Evolutionary conservation across 345 rosid species (phyloP).

Genomic region (Aquilaria malaccensis): DNA sequence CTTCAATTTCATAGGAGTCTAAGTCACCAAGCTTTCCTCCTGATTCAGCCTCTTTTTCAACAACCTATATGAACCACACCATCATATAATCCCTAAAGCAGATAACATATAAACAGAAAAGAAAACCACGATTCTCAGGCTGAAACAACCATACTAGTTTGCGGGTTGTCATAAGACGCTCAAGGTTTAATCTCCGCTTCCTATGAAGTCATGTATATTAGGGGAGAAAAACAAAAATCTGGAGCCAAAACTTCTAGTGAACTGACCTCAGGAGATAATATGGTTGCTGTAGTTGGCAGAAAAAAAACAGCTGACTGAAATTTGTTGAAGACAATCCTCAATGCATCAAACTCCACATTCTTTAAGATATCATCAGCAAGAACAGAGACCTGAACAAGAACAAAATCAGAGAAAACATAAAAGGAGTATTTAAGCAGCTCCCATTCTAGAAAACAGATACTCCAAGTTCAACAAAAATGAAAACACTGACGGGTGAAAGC

Average conservation of each 20-base stretch:
- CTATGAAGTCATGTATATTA: too few species aligned
- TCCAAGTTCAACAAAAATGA: too few species aligned
- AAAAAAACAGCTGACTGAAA: slow-evolving; percentile 75
- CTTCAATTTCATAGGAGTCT: slow-evolving; percentile 95
- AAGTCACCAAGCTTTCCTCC: slow-evolving; percentile 92
- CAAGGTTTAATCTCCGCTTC: too few species aligned
- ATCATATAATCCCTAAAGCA: slow-evolving; percentile 3
- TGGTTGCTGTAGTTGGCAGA: slow-evolving; percentile 71
- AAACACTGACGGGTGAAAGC: too few species aligned
- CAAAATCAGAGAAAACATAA: too few species aligned
- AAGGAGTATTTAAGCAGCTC: too few species aligned
- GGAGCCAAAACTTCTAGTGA: too few species aligned
- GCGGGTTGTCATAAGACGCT: too few species aligned
- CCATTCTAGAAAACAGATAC: too few species aligned
- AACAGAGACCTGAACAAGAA: slow-evolving; percentile 61
- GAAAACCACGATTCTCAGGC: background rate
- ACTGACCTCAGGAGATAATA: slow-evolving; percentile 84
- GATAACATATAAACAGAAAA: slow-evolving; percentile 5
- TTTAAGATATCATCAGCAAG: slow-evolving; percentile 86
- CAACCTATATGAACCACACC: slow-evolving; percentile 35
- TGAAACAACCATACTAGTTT: slow-evolving; percentile 1
- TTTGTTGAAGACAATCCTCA: slow-evolving; percentile 88
- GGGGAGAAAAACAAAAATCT: too few species aligned
- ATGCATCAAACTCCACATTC: slow-evolving; percentile 86
- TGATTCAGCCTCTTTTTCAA: slow-evolving; percentile 80